Conservation (phyloP, 23 red algal species). For the Gracilaria caudata region DNA sequence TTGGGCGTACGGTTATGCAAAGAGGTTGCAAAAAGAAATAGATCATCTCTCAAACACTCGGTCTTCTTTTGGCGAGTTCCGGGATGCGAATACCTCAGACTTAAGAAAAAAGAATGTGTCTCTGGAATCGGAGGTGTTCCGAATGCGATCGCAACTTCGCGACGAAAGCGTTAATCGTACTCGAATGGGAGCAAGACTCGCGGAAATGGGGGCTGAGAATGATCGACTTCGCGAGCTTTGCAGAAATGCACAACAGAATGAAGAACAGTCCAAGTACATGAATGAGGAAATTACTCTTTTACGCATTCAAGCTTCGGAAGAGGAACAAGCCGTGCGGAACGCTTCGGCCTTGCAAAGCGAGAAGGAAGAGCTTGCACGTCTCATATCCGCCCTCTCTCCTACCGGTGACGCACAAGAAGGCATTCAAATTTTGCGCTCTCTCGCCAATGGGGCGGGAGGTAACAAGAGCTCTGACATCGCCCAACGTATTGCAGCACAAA, state of each 20-base stretch:
- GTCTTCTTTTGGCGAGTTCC: slow-evolving; percentile 2
- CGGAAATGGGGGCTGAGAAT: not conserved
- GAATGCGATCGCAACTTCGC: slow-evolving; percentile 20
- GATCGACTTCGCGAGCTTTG: slow-evolving; percentile 21
- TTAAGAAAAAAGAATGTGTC: not conserved
- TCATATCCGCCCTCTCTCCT: slow-evolving; percentile 31
- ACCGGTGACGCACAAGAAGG: slow-evolving; percentile 58
- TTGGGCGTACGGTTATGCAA: not conserved
- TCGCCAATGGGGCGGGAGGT: not conserved
- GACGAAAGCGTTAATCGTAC: not conserved
- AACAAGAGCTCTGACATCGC: slow-evolving; percentile 6
- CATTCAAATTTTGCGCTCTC: slow-evolving; percentile 23
- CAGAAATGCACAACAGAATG: slow-evolving; percentile 1
- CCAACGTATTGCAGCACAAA: not conserved
- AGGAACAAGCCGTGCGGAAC: slow-evolving; percentile 2
- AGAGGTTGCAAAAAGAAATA: slow-evolving; percentile 16
- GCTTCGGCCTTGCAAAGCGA: slow-evolving; percentile 27
- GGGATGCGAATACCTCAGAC: not conserved
- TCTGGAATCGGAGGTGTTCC: slow-evolving; percentile 8
- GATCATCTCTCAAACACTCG: slow-evolving; percentile 1
- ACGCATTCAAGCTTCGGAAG: slow-evolving; percentile 9
- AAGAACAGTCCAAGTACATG: slow-evolving; percentile 10
- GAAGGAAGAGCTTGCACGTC: slow-evolving; percentile 45
- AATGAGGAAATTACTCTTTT: slow-evolving; percentile 26
- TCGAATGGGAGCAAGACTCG: not conserved